Conservation (phyloP, 768 basidiomycete genomes). For the Steccherinum ochraceum region DNA sequence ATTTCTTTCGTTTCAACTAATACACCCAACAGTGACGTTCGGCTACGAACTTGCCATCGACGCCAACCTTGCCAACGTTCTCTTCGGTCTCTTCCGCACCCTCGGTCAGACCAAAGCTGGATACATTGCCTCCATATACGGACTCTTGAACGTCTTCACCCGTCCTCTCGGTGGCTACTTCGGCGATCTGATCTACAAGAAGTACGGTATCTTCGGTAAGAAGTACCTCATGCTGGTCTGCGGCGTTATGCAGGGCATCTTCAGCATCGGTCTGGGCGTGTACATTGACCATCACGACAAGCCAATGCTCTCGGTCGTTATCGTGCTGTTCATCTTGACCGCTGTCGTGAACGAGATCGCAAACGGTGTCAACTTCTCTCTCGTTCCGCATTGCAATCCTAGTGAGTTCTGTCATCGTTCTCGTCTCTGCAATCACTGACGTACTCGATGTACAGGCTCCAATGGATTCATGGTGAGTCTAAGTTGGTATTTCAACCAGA, state of each 20-base stretch:
- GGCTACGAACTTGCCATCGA: slow-evolving; percentile 55
- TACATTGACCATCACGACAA: slow-evolving; percentile 27
- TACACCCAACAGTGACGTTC: slow-evolving; percentile 32
- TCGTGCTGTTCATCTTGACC: slow-evolving; percentile 34
- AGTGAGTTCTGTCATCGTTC: slow-evolving; percentile 20
- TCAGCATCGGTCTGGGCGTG: slow-evolving; percentile 39
- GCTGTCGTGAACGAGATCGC: slow-evolving; percentile 34
- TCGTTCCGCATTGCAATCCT: slow-evolving; percentile 44
- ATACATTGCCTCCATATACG: slow-evolving; percentile 34
- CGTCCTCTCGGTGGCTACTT: slow-evolving; percentile 43
- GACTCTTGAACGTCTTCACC: slow-evolving; percentile 46
- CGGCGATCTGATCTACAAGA: slow-evolving; percentile 39
- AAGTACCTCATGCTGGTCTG: slow-evolving; percentile 39
- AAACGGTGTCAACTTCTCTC: slow-evolving; percentile 46
- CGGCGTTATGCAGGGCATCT: slow-evolving; percentile 38
- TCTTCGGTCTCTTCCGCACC: slow-evolving; percentile 30
- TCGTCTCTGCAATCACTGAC: not conserved
- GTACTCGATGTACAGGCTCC: slow-evolving; percentile 12
- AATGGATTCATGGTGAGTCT: slow-evolving; percentile 30
- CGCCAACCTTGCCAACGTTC: slow-evolving; percentile 41
- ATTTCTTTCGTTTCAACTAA: not conserved
- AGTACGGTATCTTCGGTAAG: slow-evolving; percentile 38
- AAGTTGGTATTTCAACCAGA: not conserved
- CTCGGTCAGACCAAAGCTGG: slow-evolving; percentile 48
- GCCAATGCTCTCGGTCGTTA: slow-evolving; percentile 25